Evolutionary conservation across 805 yeast species (phyloP).

Genomic region (Candida cerambycidarum): DNA sequence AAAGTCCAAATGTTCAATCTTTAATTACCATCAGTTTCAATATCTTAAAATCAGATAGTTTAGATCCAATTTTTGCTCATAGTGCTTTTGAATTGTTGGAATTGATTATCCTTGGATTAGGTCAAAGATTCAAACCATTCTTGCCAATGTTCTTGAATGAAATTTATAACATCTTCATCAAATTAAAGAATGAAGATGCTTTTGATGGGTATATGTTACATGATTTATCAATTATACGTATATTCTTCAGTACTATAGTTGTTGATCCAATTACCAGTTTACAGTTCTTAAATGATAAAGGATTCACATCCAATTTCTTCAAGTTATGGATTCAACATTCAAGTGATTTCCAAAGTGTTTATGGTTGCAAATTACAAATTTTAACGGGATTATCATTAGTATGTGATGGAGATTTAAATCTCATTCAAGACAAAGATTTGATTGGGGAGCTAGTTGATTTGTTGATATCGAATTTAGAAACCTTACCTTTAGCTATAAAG

Average conservation of each 20-base stretch:
- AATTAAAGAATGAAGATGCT: slow-evolving; percentile 36
- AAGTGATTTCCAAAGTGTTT: slow-evolving; percentile 50
- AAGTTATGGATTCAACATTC: slow-evolving; percentile 50
- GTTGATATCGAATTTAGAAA: slow-evolving; percentile 41
- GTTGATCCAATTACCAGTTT: slow-evolving; percentile 39
- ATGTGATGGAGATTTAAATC: slow-evolving; percentile 26
- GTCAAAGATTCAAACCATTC: slow-evolving; percentile 30
- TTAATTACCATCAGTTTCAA: slow-evolving; percentile 37
- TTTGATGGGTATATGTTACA: slow-evolving; percentile 47
- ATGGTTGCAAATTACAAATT: slow-evolving; percentile 54
- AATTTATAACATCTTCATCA: slow-evolving; percentile 34
- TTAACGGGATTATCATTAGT: slow-evolving; percentile 45
- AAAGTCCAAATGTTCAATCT: slow-evolving; percentile 37
- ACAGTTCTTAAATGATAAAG: slow-evolving; percentile 37
- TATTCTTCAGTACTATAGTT: slow-evolving; percentile 40
- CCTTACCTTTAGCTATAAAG: slow-evolving; percentile 50
- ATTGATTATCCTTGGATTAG: slow-evolving; percentile 31
- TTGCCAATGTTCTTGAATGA: slow-evolving; percentile 34
- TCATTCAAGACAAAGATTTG: slow-evolving; percentile 32
- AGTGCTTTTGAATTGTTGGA: slow-evolving; percentile 40
- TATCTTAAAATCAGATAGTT: slow-evolving; percentile 29
- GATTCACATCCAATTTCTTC: slow-evolving; percentile 37
- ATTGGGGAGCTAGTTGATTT: slow-evolving; percentile 39
- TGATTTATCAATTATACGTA: slow-evolving; percentile 41
- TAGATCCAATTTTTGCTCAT: slow-evolving; percentile 43